Percentiles rank a stretch among this genome's conserved stretches.
Conservation (phyloP, 148 eudicot genomes). For the Arbutus unedo region DNA sequence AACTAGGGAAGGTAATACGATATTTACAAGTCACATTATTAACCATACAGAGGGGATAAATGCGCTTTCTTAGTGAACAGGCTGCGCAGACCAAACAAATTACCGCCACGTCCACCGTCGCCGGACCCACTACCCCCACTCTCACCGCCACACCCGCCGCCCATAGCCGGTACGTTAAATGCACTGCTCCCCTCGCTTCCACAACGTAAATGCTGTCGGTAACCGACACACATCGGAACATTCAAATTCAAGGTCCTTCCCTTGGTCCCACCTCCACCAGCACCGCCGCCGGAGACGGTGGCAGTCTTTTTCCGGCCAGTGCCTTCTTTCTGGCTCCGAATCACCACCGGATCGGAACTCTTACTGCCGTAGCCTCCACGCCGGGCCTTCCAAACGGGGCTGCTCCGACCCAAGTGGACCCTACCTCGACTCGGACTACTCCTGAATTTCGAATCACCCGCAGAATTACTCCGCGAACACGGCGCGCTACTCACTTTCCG, state of each 20-base stretch:
- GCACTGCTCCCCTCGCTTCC: constrained; percentile 40
- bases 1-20: too few relatives aligned
- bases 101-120: constrained; percentile 43
- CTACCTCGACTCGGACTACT: constrained; percentile 54
- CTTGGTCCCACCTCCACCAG: constrained; percentile 15
- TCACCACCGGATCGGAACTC: constrained; percentile 20
- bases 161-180: constrained; percentile 7
- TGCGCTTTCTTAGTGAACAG: constrained; percentile 67
- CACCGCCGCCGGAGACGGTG: constrained; percentile 7
- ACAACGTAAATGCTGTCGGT: constrained; percentile 52
- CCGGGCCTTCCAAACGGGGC: constrained; percentile 83
- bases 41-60: constrained; percentile 21
- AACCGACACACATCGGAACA: constrained; percentile 75
- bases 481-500: constrained; percentile 92
- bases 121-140: constrained; percentile 27
- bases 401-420: constrained; percentile 72
- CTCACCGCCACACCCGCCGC: constrained; percentile 16
- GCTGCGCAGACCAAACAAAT: constrained; percentile 59
- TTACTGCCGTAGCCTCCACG: constrained; percentile 26
- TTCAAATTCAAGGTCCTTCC: constrained; percentile 49
- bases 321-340: constrained; percentile 23
- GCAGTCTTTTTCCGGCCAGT: constrained; percentile 28
- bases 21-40: too few relatives aligned
- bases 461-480: constrained; percentile 87
- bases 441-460: constrained; percentile 69